These are phyloP conservation scores for Monotropa hypopitys DNA, from an alignment of 179 eudicot genomes.

Conservation along the genomic window DNA sequence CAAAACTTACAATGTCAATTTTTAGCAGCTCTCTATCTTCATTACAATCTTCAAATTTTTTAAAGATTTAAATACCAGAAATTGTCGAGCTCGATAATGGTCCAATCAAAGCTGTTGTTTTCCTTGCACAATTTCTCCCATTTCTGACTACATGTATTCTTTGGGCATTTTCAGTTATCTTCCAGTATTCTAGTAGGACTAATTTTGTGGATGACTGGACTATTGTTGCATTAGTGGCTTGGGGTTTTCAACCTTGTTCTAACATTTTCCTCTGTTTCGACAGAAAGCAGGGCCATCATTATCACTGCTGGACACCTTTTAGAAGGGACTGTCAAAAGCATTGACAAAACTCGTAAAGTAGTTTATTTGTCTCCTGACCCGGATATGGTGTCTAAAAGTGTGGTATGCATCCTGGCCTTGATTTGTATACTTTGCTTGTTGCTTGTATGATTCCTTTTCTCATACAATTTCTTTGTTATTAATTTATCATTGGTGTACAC, in stretches of 20 bases:
- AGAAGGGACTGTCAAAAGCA: slow-evolving; percentile 71
- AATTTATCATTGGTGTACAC: slow-evolving; percentile 18
- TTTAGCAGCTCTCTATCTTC: background rate
- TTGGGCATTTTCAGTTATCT: background rate
- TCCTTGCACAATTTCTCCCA: background rate
- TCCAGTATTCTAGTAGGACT: background rate
- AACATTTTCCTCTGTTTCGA: background rate
- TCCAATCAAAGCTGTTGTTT: background rate
- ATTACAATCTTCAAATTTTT: background rate
- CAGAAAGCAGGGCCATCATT: slow-evolving; percentile 34
- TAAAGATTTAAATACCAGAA: background rate
- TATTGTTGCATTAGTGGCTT: background rate
- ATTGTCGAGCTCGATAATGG: background rate
- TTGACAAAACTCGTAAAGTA: slow-evolving; percentile 75
- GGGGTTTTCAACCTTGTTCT: background rate
- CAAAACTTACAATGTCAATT: background rate
- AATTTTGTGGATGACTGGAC: background rate
- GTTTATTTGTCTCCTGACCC: slow-evolving; percentile 58
- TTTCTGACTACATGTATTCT: background rate
- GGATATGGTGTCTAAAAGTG: slow-evolving; percentile 60
- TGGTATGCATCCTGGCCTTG: slow-evolving; percentile 35
- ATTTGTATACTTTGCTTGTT: background rate
- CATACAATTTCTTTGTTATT: background rate
- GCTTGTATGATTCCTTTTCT: slow-evolving; percentile 7
- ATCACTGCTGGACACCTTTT: slow-evolving; percentile 45